A percentile compares a stretch with the other conserved stretches of the same genome.
Evolutionary conservation across 2,329 filamentous ascomycete genomes (phyloP).

Genomic region (Coleophoma cylindrospora): DNA sequence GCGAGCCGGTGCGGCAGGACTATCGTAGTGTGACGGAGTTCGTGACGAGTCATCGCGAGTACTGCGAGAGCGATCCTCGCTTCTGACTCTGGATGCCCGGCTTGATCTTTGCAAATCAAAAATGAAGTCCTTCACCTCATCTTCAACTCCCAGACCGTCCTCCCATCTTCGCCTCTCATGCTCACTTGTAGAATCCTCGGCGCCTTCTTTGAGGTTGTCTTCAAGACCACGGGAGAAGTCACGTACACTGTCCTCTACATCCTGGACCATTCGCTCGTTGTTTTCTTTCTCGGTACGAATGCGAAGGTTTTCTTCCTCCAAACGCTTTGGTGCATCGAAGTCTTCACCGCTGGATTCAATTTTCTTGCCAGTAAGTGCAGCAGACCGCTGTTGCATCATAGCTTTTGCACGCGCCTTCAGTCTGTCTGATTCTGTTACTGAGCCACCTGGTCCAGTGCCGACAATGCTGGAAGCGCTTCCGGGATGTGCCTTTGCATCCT

Average conservation of each 20-base stretch:
- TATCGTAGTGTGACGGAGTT: constrained; percentile 26
- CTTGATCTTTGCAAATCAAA: constrained; percentile 90
- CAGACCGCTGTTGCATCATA: constrained; percentile 97
- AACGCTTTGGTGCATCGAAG: constrained; percentile 71
- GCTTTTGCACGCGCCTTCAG: constrained; percentile 93
- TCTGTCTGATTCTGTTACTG: constrained; percentile 87
- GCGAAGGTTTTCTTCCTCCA: constrained; percentile 83
- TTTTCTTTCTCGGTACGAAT: constrained; percentile 83
- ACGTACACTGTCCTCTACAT: constrained; percentile 92
- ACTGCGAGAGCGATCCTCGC: constrained; percentile 47
- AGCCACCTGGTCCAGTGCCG: constrained; percentile 86
- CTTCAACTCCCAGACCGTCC: constrained; percentile 90
- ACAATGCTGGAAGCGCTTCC: constrained; percentile 75
- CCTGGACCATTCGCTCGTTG: constrained; percentile 93
- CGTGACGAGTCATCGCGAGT: constrained; percentile 36
- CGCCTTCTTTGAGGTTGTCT: constrained; percentile 78
- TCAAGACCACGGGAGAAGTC: constrained; percentile 84
- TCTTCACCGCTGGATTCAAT: constrained; percentile 65
- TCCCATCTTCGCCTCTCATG: constrained; percentile 95
- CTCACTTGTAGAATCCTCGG: constrained; percentile 70
- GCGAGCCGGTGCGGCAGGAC: constrained; percentile 28
- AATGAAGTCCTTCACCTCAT: constrained; percentile 96
- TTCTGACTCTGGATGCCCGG: constrained; percentile 64
- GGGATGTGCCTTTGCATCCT: constrained; percentile 88
- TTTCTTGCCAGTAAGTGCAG: constrained; percentile 84